Evolutionary conservation across 768 basidiomycete genomes (phyloP).

Genomic region (Phlegmacium glaucopus): DNA sequence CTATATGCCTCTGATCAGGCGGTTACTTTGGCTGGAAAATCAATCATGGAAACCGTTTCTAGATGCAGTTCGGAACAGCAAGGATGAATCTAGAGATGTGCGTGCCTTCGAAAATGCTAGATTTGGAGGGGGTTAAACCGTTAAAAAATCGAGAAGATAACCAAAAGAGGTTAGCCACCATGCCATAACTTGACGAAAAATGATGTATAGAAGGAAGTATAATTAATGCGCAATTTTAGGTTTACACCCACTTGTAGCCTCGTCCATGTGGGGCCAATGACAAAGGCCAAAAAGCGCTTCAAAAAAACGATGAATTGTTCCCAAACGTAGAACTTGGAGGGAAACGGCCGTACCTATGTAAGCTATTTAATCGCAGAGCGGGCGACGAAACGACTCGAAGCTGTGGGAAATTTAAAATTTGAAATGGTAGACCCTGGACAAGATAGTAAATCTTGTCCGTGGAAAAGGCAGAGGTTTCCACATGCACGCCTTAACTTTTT

Average conservation of each 20-base stretch:
- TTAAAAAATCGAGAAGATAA: constrained; percentile 22
- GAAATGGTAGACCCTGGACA: too few species aligned
- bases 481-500: too few species aligned
- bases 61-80: constrained; percentile 32
- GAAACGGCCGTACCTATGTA: too few species aligned
- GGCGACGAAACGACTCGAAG: too few species aligned
- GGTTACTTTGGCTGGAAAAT: constrained; percentile 34
- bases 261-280: too few species aligned
- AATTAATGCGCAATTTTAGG: constrained; percentile 6
- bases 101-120: constrained; percentile 37
- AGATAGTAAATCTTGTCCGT: too few species aligned
- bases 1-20: constrained; percentile 29
- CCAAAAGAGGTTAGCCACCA: constrained; percentile 42
- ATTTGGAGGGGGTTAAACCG: constrained; percentile 30
- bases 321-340: too few species aligned
- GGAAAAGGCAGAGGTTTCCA: too few species aligned
- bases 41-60: constrained; percentile 29
- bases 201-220: constrained; percentile 5
- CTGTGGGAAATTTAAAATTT: too few species aligned
- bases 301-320: too few species aligned
- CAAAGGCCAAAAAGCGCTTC: neutral
- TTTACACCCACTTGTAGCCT: constrained; percentile 1
- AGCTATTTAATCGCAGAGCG: too few species aligned
- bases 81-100: constrained; percentile 38
- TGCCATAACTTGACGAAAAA: constrained; percentile 28